A percentile compares a stretch with the other conserved stretches of the same genome.
Conservation (phyloP, 208 protist genomes). For the Crithidia fasciculata region DNA sequence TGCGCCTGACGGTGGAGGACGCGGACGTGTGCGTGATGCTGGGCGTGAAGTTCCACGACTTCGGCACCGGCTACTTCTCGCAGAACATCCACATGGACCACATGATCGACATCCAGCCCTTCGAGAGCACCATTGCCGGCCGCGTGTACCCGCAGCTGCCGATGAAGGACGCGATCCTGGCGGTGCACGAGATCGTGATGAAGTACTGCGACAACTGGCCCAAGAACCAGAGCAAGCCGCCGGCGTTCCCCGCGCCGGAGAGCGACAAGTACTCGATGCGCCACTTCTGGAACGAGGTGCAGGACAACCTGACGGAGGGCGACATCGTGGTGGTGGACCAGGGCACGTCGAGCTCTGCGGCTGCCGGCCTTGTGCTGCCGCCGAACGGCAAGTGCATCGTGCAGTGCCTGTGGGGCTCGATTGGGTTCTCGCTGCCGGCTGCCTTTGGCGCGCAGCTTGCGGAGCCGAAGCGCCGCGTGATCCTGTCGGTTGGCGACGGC, state of each 20-base stretch:
- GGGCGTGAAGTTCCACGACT: slow-evolving; percentile 62
- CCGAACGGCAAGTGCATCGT: slow-evolving; percentile 22
- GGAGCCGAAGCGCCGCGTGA: slow-evolving; percentile 39
- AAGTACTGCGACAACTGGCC: slow-evolving; percentile 35
- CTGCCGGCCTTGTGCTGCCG: slow-evolving; percentile 39
- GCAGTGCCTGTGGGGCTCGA: slow-evolving; percentile 49
- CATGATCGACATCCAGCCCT: slow-evolving; percentile 39
- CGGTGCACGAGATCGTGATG: slow-evolving; percentile 22
- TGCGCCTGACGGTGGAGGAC: slow-evolving; percentile 23
- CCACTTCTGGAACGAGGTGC: slow-evolving; percentile 55
- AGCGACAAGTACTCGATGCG: slow-evolving; percentile 24
- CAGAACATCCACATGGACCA: slow-evolving; percentile 9
- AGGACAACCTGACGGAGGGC: slow-evolving; percentile 32
- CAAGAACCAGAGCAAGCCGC: slow-evolving; percentile 15
- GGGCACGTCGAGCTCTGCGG: slow-evolving; percentile 43
- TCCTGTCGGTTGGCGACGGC: slow-evolving; percentile 44
- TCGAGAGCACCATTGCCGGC: slow-evolving; percentile 1
- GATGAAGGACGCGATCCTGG: slow-evolving; percentile 37
- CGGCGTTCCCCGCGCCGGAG: slow-evolving; percentile 29
- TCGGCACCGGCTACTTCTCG: slow-evolving; percentile 59
- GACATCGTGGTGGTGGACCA: slow-evolving; percentile 55
- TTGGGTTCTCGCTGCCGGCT: slow-evolving; percentile 51
- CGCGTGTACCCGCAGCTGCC: slow-evolving; percentile 8
- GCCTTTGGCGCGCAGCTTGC: slow-evolving; percentile 54
- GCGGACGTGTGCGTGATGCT: slow-evolving; percentile 37